Base-by-base conservation (phyloP, 2,329 filamentous ascomycete genomes). In the Bisporella sp. region DNA sequence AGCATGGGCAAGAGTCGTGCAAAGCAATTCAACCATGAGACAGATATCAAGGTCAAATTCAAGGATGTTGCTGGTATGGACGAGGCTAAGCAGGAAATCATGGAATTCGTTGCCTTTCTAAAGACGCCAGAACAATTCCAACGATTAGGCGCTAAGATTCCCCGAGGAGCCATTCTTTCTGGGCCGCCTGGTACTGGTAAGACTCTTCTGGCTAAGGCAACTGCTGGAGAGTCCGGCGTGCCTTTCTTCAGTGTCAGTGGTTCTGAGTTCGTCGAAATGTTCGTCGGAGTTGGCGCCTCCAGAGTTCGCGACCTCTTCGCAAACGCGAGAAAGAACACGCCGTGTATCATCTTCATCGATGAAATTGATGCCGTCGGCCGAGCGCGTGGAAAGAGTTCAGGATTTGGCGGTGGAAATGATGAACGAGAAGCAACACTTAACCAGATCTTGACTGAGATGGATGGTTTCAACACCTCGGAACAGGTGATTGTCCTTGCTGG, bases 231-330 rank as follows among this genome's bases (percentile, higher is more conserved):
- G 73, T 96, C 93, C 30, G 86, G 87, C 41, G 93, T 99, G 32
- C 93, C 93, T 0, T 99, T 99, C 78, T 99, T 91, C 78, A 96
- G 89, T 64, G 93, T 99, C 62, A 96, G 90, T 68, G 93, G 93
- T 66, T 99, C 93, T 45, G 93, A 99, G 68, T 99, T 99, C 66
- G 92, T 99, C 32, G 93, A 99, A 72, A 99, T 99, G 92, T 99
- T 99, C 66, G 93, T 99, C 47, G 93, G 93, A 81, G 93, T 99
- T 53, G 93, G 93, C 69, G 89, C 93, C 21, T 97, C 92, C 31
- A 82, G 93, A 70, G 93, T 99, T 46, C 84, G 93, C 62, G 93
- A 99, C 69, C 74, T 99, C 47, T 99, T 99, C 64, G 84, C 89
- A 51, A 96, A 89, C 61, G 93, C 93, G 13, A 83, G 93, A 52